These are phyloP conservation scores for Gastrolobium villosum DNA, from an alignment of 306 rosid species.

Conservation along the genomic window DNA sequence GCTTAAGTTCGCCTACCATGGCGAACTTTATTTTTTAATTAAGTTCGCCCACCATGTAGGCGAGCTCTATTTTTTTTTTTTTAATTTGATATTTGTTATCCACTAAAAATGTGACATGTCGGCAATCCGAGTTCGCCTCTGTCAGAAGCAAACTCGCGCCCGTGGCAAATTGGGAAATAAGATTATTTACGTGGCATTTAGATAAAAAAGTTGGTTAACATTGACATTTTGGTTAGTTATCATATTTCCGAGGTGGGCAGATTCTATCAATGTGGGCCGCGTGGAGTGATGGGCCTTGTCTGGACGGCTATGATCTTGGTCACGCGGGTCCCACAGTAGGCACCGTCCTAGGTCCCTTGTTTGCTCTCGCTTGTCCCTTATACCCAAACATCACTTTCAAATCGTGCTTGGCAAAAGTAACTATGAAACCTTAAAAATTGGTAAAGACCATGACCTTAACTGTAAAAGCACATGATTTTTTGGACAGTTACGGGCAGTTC, in stretches of 20 bases:
- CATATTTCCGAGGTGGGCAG: background rate
- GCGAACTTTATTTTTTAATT: too few relatives aligned
- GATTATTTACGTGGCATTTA: too few relatives aligned
- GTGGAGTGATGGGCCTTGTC: background rate
- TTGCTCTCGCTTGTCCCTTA: slow-evolving; percentile 32
- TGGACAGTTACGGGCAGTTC: background rate
- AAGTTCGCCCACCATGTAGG: too few relatives aligned
- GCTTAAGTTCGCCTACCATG: too few relatives aligned
- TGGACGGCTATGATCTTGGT: slow-evolving; percentile 45
- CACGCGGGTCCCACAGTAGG: slow-evolving; percentile 44
- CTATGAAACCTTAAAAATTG: slow-evolving; percentile 38
- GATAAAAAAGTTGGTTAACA: too few relatives aligned
- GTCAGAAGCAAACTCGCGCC: too few relatives aligned
- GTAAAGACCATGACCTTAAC: slow-evolving; percentile 9
- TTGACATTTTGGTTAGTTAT: too few relatives aligned
- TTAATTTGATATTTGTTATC: too few relatives aligned
- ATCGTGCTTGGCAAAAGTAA: background rate
- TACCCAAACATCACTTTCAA: background rate
- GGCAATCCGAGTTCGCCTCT: too few relatives aligned
- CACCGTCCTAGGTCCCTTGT: slow-evolving; percentile 46
- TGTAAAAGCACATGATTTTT: slow-evolving; percentile 5
- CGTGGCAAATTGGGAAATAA: too few relatives aligned
- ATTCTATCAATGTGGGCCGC: background rate
- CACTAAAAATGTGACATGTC: too few relatives aligned
- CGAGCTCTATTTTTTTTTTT: too few relatives aligned